Evolutionary conservation across 1,139 yeast species (phyloP), one percentile per base, ranked within the genome.

Genomic region (Geotrichum fermentans): DNA sequence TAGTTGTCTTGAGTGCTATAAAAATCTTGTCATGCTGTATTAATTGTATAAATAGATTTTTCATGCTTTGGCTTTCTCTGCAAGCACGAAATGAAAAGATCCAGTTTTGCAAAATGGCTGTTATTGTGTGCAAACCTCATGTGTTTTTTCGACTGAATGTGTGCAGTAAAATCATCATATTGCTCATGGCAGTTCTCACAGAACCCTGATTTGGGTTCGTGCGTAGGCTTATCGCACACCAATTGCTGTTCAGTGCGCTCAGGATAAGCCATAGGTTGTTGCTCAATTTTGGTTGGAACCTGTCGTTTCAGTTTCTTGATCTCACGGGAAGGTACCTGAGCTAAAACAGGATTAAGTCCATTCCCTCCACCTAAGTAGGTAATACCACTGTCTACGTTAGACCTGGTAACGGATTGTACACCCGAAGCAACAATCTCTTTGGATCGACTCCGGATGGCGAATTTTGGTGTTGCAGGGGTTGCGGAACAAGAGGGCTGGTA

Each of bases 131-230:
- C 97, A 70, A 88, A 90, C 52, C 79, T 78, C 41, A 86, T 74
- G 66, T 94, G 99, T 57, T 83, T 79, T 43, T 78, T 78, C 22
- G 88, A 75, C 30, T 64, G 62, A 45, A 88, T 77, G 63, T 92
- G 99, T 50, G 79, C 87, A 28, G 80, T 85, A 62, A 90, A 83
- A 58, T 79, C 78, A 46, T 85, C 92, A 62, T 86, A 92, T 62
- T 84, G 83, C 56, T 84, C 87, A 30, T 94, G 76, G 66, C 99
- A 92, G 65, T 92, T 94, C 63, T 92, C 99, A 69, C 98, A 92
- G 66, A 86, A 88, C 0, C 55, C 52, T 1, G 40, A 17, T 16
- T 37, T 28, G 22, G 14, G 18, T 5, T 46, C 45, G 30, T 46
- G 26, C 24, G 18, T n/a, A 21, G 8, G 10, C 33, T 32, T 20